These are phyloP conservation scores for Puccinia coronata DNA, from an alignment of 1,284 basidiomycete species.

Conservation along the genomic window DNA sequence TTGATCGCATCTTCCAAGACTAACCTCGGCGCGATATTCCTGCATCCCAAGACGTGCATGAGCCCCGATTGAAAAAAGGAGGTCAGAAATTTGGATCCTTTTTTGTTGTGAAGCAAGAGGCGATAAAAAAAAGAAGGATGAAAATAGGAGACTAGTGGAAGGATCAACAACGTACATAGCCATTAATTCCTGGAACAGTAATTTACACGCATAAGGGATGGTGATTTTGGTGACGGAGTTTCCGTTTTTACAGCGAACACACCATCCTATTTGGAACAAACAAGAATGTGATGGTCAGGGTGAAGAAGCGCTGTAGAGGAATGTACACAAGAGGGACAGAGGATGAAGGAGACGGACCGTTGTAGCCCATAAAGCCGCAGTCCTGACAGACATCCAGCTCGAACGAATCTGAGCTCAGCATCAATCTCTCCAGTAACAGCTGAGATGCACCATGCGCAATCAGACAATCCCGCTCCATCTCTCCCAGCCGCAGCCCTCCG, in stretches of 20 bases:
- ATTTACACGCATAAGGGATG: slow-evolving; percentile 97
- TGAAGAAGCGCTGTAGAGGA: slow-evolving; percentile 58
- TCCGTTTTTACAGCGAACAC: slow-evolving; percentile 77
- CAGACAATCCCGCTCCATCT: slow-evolving; percentile 93
- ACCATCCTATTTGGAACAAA: slow-evolving; percentile 51
- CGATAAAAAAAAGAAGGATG: too few species aligned
- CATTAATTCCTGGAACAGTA: slow-evolving; percentile 89
- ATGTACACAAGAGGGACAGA: background rate
- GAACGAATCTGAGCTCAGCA: slow-evolving; percentile 85
- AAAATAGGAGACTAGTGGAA: slow-evolving; percentile 52
- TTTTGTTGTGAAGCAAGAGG: too few species aligned
- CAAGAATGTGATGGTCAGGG: slow-evolving; percentile 59
- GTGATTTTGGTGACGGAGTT: slow-evolving; percentile 94
- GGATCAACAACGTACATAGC: slow-evolving; percentile 25
- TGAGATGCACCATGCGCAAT: slow-evolving; percentile 92
- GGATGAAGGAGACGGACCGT: slow-evolving; percentile 62
- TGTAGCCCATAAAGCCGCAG: slow-evolving; percentile 95
- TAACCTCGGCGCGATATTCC: slow-evolving; percentile 62
- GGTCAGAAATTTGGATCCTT: too few species aligned
- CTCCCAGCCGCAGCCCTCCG: slow-evolving; percentile 92
- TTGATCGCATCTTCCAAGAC: slow-evolving; percentile 58
- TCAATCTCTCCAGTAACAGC: slow-evolving; percentile 88
- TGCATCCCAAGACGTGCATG: slow-evolving; percentile 50
- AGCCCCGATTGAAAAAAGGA: slow-evolving; percentile 52
- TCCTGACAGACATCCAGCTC: slow-evolving; percentile 93